Conservation (phyloP, 2,329 filamentous ascomycete species). For the Tolypocladium cylindrosporum region DNA sequence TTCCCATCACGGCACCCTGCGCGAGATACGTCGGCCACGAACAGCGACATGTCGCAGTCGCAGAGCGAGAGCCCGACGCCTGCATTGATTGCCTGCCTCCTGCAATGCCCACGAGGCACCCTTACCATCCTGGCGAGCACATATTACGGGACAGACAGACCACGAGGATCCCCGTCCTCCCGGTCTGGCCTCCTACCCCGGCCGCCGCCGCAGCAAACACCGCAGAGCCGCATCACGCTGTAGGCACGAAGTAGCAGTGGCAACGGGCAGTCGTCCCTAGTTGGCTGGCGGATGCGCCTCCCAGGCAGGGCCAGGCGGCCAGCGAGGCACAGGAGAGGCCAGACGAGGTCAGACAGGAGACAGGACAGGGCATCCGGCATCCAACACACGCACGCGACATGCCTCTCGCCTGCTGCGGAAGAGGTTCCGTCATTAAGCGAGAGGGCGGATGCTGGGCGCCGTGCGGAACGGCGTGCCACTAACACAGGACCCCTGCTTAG, state of each 20-base stretch:
- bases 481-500: background rate
- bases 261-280: background rate
- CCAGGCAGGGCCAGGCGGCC: background rate
- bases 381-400: background rate
- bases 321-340: background rate
- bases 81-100: background rate
- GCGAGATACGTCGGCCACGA: background rate
- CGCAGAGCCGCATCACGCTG: background rate
- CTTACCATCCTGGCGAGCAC: background rate
- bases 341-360: background rate
- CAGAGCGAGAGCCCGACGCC: background rate
- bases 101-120: background rate
- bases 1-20: background rate
- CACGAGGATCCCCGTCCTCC: background rate
- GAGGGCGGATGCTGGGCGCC: background rate
- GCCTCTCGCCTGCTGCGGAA: slow-evolving; percentile 1
- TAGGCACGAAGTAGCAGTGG: background rate
- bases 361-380: background rate
- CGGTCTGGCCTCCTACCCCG: background rate
- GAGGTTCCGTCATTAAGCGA: slow-evolving; percentile 7
- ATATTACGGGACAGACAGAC: background rate
- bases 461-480: background rate
- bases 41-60: background rate
- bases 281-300: background rate
- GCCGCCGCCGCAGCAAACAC: background rate